Evolutionary conservation across 441 rosid species (phyloP).

Genomic region (Dalechampia spathulata): DNA sequence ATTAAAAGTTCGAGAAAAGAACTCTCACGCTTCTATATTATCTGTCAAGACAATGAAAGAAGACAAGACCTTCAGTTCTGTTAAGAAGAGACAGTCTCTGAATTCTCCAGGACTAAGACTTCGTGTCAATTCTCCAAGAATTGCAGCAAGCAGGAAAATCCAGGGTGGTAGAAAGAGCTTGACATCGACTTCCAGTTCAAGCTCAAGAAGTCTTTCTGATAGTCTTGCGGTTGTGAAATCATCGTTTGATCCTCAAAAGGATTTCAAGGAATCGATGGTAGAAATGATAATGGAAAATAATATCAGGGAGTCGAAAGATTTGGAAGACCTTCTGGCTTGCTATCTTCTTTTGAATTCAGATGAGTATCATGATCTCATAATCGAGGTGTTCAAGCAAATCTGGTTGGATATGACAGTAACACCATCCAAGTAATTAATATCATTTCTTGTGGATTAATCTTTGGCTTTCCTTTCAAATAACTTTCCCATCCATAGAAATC

Average conservation of each 20-base stretch:
- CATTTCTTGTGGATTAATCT: no score
- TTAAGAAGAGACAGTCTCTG: constrained; percentile 15
- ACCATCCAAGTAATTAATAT: no score
- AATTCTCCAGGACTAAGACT: constrained; percentile 64
- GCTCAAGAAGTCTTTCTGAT: constrained; percentile 39
- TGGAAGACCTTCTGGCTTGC: constrained; percentile 87
- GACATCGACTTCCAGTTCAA: constrained; percentile 25
- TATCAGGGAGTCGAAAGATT: constrained; percentile 57
- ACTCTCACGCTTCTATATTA: no score
- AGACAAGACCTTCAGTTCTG: background rate
- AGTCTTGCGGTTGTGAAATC: constrained; percentile 71
- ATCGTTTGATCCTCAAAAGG: constrained; percentile 68
- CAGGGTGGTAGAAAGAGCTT: constrained; percentile 26
- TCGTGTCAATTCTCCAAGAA: constrained; percentile 53
- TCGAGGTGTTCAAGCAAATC: constrained; percentile 84
- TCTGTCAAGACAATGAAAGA: no score
- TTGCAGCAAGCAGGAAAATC: constrained; percentile 36
- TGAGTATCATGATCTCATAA: constrained; percentile 65
- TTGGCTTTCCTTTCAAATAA: no score
- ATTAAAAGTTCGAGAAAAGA: no score
- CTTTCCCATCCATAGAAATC: no score
- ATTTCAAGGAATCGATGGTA: constrained; percentile 90
- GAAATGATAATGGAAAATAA: constrained; percentile 87
- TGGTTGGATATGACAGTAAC: constrained; percentile 27
- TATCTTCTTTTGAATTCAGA: constrained; percentile 71